Percentiles rank a stretch among this genome's conserved stretches.
Conservation (phyloP, 257 asterid genomes). For the Leptodermis oblonga region DNA sequence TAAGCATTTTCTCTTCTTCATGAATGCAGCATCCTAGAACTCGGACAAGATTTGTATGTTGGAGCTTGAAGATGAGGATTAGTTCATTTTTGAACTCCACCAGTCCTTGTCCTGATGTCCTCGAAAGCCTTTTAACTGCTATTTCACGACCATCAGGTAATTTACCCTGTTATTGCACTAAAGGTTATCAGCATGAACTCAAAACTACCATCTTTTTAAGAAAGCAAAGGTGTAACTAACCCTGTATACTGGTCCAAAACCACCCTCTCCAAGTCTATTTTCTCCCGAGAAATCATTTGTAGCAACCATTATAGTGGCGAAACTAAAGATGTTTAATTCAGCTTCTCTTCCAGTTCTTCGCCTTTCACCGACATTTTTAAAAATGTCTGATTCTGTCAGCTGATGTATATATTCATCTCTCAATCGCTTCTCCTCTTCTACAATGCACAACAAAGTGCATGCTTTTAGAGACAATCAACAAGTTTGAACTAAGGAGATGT, state of each 20-base stretch:
- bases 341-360: slow-evolving; percentile 32
- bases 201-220: not conserved
- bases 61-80: slow-evolving; percentile 51
- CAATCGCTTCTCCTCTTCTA: slow-evolving; percentile 27
- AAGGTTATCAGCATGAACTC: not conserved
- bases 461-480: not conserved
- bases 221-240: slow-evolving; percentile 7
- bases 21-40: slow-evolving; percentile 51
- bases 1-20: slow-evolving; percentile 51
- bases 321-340: slow-evolving; percentile 41
- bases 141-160: slow-evolving; percentile 46
- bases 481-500: not conserved
- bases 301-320: slow-evolving; percentile 41
- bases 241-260: slow-evolving; percentile 63
- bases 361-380: slow-evolving; percentile 11
- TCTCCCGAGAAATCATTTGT: slow-evolving; percentile 40
- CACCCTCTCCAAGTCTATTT: slow-evolving; percentile 58
- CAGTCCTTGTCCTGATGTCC: slow-evolving; percentile 53
- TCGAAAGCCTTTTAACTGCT: slow-evolving; percentile 58
- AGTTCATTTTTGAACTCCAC: slow-evolving; percentile 63
- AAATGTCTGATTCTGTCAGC: slow-evolving; percentile 22
- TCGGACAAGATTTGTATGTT: slow-evolving; percentile 62
- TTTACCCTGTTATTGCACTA: slow-evolving; percentile 34
- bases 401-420: slow-evolving; percentile 21
- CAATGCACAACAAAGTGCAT: not conserved